Conservation (phyloP, 2,329 filamentous ascomycete genomes). For the Exophiala calicioides region DNA sequence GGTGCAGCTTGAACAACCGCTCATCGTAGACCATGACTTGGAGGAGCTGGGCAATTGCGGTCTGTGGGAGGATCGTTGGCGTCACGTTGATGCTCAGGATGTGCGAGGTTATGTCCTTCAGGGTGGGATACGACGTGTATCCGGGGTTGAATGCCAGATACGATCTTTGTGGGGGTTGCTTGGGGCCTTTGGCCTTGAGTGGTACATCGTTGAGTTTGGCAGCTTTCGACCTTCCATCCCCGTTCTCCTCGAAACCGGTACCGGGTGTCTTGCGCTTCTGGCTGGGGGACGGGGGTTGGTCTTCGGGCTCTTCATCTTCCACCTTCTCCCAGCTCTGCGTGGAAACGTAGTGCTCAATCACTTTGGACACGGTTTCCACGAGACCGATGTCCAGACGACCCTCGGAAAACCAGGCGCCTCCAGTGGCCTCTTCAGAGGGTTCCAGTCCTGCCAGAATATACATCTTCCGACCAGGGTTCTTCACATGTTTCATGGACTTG, state of each 20-base stretch:
- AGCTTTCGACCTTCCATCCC: slow-evolving; percentile 26
- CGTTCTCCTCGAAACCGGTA: slow-evolving; percentile 31
- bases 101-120: slow-evolving; percentile 72
- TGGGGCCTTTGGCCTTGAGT: slow-evolving; percentile 35
- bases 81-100: slow-evolving; percentile 74
- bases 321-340: slow-evolving; percentile 68
- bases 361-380: slow-evolving; percentile 66
- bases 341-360: slow-evolving; percentile 70
- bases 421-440: slow-evolving; percentile 86
- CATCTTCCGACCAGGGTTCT: slow-evolving; percentile 88
- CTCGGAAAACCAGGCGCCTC: slow-evolving; percentile 92
- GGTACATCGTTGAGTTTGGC: slow-evolving; percentile 18
- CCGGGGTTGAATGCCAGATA: slow-evolving; percentile 60
- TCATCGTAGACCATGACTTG: slow-evolving; percentile 89
- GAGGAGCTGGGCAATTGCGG: slow-evolving; percentile 80
- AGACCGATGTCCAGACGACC: slow-evolving; percentile 86
- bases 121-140: slow-evolving; percentile 77
- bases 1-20: slow-evolving; percentile 62
- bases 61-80: slow-evolving; percentile 51
- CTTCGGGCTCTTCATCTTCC: slow-evolving; percentile 25
- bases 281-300: slow-evolving; percentile 23
- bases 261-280: slow-evolving; percentile 43
- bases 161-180: slow-evolving; percentile 31
- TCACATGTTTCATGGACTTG: slow-evolving; percentile 86
- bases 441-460: slow-evolving; percentile 87